Base-by-base conservation (phyloP, 345 rosid species). In the Salix purpurea region DNA sequence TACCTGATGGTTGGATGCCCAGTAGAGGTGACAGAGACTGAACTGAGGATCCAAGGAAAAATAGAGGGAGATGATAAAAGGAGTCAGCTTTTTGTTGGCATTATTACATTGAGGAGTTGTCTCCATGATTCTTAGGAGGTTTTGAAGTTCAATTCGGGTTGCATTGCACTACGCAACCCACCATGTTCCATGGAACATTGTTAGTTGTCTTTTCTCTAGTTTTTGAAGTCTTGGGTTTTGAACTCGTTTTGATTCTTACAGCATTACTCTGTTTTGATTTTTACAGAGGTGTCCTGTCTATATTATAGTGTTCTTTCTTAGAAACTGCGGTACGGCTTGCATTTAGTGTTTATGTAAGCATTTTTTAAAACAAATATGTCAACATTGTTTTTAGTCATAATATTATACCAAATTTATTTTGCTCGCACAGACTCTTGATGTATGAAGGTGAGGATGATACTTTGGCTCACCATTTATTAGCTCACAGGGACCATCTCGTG, bases 1-100 rank as follows among this genome's bases (percentile, higher is more conserved):
- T 73, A 91, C 98, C 96, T 81, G 88, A 60, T 1, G 98, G 98
- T 70, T 92, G 98, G 71, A 88, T 84, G 4, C 98, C 98, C 50
- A 84, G 80, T 65, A 81, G 81, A 16, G 79, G 50, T 58, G 87
- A 76, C 8, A 56, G 10, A 3, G 88, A 85, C 36, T 18, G 72
- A 44, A 74, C 83, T 54, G 83, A 76, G 70, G 78, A 77, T 73
- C 69, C 24, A 77, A 74, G 66, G 67, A 30, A 30, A 80, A 67
- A 60, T 7, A 48, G 30, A 73, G 24, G 30, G 9, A 65, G 46
- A 80, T 12, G 15, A 62, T 19, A 11, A 72, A 42, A 67, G 18
- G 13, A 48, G 48, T 5, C 8, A 9, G 48, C 23, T 30, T 30
- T 2, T 34, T 23, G 37, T 34, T 46, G 75, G 30, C 1, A 18